A percentile compares a stretch with the other conserved stretches of the same genome.
phyloP scores from a whole-genome alignment of 352 stramenopile species.

The Phytopythium chamaehyphon region DNA sequence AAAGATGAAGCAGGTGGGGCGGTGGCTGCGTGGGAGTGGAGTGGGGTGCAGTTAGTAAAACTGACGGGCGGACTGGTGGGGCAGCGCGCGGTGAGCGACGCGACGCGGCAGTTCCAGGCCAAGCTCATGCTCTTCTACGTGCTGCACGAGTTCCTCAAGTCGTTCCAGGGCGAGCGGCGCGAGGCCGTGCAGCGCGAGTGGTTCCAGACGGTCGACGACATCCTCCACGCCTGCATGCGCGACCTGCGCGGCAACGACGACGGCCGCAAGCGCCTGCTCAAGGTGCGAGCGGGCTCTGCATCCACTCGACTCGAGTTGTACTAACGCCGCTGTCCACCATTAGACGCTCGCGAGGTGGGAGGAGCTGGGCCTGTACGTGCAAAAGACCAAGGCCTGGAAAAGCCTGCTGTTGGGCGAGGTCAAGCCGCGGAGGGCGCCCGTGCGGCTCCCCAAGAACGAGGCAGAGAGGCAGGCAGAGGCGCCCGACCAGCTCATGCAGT shows the following conservation, averaged over 20 bases:
- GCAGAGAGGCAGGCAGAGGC: slow-evolving; percentile 59
- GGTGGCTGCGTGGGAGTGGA: not conserved
- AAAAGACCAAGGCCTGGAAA: slow-evolving; percentile 81
- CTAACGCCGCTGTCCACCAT: too few species aligned
- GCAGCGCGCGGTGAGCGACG: slow-evolving; percentile 57
- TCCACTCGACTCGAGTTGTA: too few species aligned
- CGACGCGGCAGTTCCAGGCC: slow-evolving; percentile 56
- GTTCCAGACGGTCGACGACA: slow-evolving; percentile 79
- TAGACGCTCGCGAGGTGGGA: slow-evolving; percentile 83
- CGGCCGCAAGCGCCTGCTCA: slow-evolving; percentile 72
- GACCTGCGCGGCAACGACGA: slow-evolving; percentile 67
- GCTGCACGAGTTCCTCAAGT: slow-evolving; percentile 86
- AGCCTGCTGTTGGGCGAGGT: slow-evolving; percentile 59
- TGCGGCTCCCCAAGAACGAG: slow-evolving; percentile 55
- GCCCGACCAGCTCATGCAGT: slow-evolving; percentile 71
- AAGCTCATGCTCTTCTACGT: slow-evolving; percentile 88
- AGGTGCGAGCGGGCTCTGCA: slow-evolving; percentile 21
- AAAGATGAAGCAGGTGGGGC: slow-evolving; percentile 84
- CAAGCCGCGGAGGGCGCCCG: slow-evolving; percentile 52
- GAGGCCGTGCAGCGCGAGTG: slow-evolving; percentile 65
- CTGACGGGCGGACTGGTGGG: too few species aligned
- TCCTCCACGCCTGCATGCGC: slow-evolving; percentile 62
- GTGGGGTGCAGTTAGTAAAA: too few species aligned
- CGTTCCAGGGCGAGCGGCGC: slow-evolving; percentile 54
- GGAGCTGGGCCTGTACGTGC: slow-evolving; percentile 71